Percentiles rank a stretch among this genome's conserved stretches.
These are phyloP conservation scores for Tuctoria greenei DNA, from an alignment of 176 grass and related monocot genomes.

Conservation along the genomic window DNA sequence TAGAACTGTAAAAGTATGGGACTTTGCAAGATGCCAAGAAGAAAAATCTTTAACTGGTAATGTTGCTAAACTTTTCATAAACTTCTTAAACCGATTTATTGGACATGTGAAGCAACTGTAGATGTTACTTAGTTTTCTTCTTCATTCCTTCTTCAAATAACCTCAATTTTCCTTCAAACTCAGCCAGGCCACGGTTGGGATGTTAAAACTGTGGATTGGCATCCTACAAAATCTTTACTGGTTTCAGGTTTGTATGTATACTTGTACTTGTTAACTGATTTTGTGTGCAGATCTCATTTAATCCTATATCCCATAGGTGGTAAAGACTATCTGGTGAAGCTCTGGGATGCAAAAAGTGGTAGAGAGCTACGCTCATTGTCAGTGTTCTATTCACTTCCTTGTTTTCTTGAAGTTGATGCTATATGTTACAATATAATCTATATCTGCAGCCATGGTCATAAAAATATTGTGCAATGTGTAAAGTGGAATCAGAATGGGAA, in stretches of 20 bases:
- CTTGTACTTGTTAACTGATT: slow-evolving; percentile 24
- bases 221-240: slow-evolving; percentile 93
- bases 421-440: slow-evolving; percentile 30
- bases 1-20: slow-evolving; percentile 97
- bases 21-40: slow-evolving; percentile 99
- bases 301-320: slow-evolving; percentile 60
- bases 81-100: slow-evolving; percentile 16
- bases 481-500: slow-evolving; percentile 99
- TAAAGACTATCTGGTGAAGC: slow-evolving; percentile 97
- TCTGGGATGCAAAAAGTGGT: slow-evolving; percentile 95
- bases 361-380: slow-evolving; percentile 89
- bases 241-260: slow-evolving; percentile 70
- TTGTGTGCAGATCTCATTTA: slow-evolving; percentile 31
- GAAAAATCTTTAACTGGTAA: slow-evolving; percentile 99
- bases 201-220: slow-evolving; percentile 99
- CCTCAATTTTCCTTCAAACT: slow-evolving; percentile 72
- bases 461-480: slow-evolving; percentile 96
- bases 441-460: slow-evolving; percentile 90
- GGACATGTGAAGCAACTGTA: slow-evolving; percentile 10
- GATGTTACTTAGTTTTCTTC: slow-evolving; percentile 11
- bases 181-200: slow-evolving; percentile 99
- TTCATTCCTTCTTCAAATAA: slow-evolving; percentile 41
- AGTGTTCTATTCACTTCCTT: slow-evolving; percentile 37
- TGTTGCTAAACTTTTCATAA: slow-evolving; percentile 54
- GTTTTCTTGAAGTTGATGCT: slow-evolving; percentile 32